Percentiles rank a stretch among this genome's conserved stretches.
phyloP scores from a whole-genome alignment of 495 filamentous ascomycete genomes.

The Geoglossum glabrum region DNA sequence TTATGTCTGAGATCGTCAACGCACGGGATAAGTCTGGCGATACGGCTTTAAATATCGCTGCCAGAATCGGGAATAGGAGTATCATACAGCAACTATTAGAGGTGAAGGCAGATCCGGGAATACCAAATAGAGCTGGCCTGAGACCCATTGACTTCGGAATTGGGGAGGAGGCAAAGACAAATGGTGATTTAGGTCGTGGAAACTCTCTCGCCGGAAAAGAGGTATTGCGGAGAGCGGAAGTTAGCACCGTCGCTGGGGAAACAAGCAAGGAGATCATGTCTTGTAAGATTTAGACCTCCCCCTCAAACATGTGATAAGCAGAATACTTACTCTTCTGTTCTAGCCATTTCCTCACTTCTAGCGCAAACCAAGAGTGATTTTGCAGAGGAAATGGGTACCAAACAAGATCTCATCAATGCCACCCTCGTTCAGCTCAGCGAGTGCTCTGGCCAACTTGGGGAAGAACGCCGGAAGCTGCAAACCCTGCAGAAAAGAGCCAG shows the following conservation, averaged over 20 bases:
- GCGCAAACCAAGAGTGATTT: slow-evolving; percentile 53
- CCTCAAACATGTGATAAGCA: slow-evolving; percentile 9
- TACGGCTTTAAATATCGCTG: slow-evolving; percentile 83
- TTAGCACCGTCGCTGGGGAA: slow-evolving; percentile 27
- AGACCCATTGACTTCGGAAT: slow-evolving; percentile 83
- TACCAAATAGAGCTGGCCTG: slow-evolving; percentile 73
- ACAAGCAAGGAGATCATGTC: slow-evolving; percentile 52
- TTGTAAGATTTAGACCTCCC: slow-evolving; percentile 26
- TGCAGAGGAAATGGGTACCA: slow-evolving; percentile 50
- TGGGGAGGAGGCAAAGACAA: slow-evolving; percentile 36
- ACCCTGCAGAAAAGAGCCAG: slow-evolving; percentile 38
- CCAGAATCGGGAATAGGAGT: slow-evolving; percentile 68
- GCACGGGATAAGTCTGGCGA: slow-evolving; percentile 80
- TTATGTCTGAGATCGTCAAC: slow-evolving; percentile 93
- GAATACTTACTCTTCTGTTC: background rate
- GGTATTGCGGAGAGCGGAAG: slow-evolving; percentile 12
- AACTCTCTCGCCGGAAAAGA: background rate
- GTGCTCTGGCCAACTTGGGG: slow-evolving; percentile 53
- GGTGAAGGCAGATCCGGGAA: slow-evolving; percentile 73
- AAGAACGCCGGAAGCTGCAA: slow-evolving; percentile 50
- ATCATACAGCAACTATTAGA: slow-evolving; percentile 87
- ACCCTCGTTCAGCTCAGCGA: slow-evolving; percentile 60
- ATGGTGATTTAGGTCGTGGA: background rate
- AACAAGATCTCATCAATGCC: slow-evolving; percentile 61
- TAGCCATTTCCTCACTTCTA: slow-evolving; percentile 56